phyloP scores from a whole-genome alignment of 225 moss, liverwort and hornwort genomes.

The Straminergon stramineum region DNA sequence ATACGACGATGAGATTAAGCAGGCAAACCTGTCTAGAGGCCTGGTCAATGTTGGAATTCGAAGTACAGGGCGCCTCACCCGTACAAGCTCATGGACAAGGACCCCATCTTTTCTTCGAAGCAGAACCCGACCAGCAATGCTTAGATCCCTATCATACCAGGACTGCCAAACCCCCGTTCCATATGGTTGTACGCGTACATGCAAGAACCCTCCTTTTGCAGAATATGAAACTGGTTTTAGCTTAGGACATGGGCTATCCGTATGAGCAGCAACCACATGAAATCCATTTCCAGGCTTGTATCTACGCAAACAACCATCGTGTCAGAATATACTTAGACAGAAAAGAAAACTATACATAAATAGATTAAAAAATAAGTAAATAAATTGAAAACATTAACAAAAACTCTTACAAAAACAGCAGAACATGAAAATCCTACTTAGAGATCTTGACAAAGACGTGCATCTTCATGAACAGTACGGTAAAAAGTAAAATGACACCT shows the following conservation, averaged over 20 bases:
- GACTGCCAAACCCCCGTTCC: slow-evolving; percentile 81
- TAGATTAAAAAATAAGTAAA: not conserved
- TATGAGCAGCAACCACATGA: slow-evolving; percentile 74
- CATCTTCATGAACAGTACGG: not conserved
- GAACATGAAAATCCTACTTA: not conserved
- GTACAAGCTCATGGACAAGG: slow-evolving; percentile 71
- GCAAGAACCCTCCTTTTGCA: slow-evolving; percentile 61
- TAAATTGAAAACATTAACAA: not conserved
- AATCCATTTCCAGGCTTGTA: slow-evolving; percentile 79
- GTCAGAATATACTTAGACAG: not conserved
- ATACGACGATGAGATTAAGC: slow-evolving; percentile 2
- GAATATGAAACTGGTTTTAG: slow-evolving; percentile 75
- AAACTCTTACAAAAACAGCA: not conserved
- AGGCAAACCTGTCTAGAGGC: slow-evolving; percentile 58
- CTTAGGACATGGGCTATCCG: slow-evolving; percentile 84
- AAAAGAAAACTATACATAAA: not conserved
- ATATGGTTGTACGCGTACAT: slow-evolving; percentile 71
- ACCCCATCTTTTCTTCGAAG: slow-evolving; percentile 55
- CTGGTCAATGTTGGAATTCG: slow-evolving; percentile 76
- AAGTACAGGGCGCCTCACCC: slow-evolving; percentile 68
- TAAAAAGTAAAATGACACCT: not conserved
- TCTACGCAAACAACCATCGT: slow-evolving; percentile 16
- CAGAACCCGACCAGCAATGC: slow-evolving; percentile 72
- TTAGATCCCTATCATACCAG: slow-evolving; percentile 84
- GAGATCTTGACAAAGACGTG: not conserved